These are phyloP conservation scores for Syncephalastrum monosporum DNA, from an alignment of 371 early-diverging fungal genomes.

Conservation along the genomic window DNA sequence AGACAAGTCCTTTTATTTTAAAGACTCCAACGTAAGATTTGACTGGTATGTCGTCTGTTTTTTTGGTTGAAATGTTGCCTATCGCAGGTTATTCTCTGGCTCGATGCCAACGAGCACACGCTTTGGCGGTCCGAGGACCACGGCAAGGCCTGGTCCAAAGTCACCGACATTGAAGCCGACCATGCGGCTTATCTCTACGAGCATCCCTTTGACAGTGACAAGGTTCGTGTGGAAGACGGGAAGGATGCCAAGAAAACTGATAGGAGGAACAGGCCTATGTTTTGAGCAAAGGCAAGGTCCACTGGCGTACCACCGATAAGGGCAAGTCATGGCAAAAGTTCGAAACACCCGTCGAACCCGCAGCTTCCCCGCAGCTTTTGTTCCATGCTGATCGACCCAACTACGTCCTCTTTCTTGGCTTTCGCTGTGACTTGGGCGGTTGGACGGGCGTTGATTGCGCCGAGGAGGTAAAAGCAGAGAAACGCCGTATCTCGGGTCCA, in stretches of 20 bases:
- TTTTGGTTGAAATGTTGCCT: background rate
- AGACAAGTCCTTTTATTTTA: slow-evolving; percentile 63
- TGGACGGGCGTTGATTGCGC: slow-evolving; percentile 47
- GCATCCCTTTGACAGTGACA: slow-evolving; percentile 60
- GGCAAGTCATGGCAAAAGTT: slow-evolving; percentile 69
- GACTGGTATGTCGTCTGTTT: background rate
- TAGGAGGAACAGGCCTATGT: slow-evolving; percentile 56
- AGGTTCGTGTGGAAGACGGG: slow-evolving; percentile 28
- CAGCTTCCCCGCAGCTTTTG: slow-evolving; percentile 37
- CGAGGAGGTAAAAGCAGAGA: slow-evolving; percentile 44
- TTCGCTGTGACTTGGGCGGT: slow-evolving; percentile 46
- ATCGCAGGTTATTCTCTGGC: slow-evolving; percentile 58
- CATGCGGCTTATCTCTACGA: slow-evolving; percentile 43
- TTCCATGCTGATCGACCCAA: slow-evolving; percentile 69
- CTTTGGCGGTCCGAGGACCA: slow-evolving; percentile 67
- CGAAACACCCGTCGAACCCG: slow-evolving; percentile 48
- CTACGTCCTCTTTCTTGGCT: slow-evolving; percentile 59
- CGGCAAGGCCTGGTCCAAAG: slow-evolving; percentile 63
- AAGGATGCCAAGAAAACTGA: background rate
- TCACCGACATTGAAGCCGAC: slow-evolving; percentile 39
- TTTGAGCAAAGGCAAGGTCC: slow-evolving; percentile 51
- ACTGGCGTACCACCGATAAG: slow-evolving; percentile 67
- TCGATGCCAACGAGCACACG: slow-evolving; percentile 47
- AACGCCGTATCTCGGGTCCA: background rate
- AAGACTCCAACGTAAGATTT: slow-evolving; percentile 60